Conservation (phyloP, 1,139 yeast genomes). For the Debaryomyces nepalensis region DNA sequence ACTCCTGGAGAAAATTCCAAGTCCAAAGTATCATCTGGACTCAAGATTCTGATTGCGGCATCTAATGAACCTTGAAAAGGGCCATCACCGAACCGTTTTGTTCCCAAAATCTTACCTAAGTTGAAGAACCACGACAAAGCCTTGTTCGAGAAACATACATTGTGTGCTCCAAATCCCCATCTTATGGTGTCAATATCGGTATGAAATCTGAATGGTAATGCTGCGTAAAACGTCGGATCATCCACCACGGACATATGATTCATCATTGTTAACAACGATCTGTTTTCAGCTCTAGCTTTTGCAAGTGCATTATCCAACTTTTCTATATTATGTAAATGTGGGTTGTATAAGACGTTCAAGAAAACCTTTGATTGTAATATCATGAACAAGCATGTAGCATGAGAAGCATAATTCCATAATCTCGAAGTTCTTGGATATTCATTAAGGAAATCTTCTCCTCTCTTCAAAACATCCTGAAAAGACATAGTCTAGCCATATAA, state of each 20-base stretch:
- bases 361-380: constrained; percentile 69
- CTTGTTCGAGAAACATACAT: constrained; percentile 76
- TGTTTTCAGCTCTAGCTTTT: constrained; percentile 64
- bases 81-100: constrained; percentile 87
- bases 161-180: constrained; percentile 95
- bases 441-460: constrained; percentile 75
- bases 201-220: constrained; percentile 74
- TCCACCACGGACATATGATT: constrained; percentile 95
- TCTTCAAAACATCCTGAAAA: constrained; percentile 65
- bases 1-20: constrained; percentile 49
- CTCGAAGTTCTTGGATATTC: constrained; percentile 62
- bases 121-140: constrained; percentile 69
- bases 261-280: constrained; percentile 87
- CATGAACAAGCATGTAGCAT: constrained; percentile 69
- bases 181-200: constrained; percentile 69
- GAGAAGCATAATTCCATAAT: constrained; percentile 71
- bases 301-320: constrained; percentile 65
- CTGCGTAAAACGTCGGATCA: constrained; percentile 90
- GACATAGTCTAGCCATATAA: too few relatives aligned
- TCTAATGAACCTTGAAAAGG: constrained; percentile 92
- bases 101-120: constrained; percentile 83
- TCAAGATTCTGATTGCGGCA: constrained; percentile 83
- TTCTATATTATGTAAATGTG: constrained; percentile 63
- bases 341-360: constrained; percentile 63
- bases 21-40: constrained; percentile 75